Percentiles rank a stretch among this genome's conserved stretches.
Evolutionary conservation across 2,329 filamentous ascomycete genomes (phyloP).

Genomic region (Camptophora hylomeconis): DNA sequence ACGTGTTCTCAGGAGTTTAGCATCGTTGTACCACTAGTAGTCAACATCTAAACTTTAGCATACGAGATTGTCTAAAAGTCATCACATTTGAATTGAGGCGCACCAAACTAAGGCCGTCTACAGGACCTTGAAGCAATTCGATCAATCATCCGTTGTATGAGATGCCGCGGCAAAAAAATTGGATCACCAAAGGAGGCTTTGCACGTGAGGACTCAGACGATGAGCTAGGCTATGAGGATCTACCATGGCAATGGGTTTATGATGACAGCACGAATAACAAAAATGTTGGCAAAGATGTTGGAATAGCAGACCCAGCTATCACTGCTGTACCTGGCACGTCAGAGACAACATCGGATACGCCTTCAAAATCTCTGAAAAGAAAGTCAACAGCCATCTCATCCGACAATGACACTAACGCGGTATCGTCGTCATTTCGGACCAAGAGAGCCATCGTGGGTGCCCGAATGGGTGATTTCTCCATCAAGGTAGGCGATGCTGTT

Average conservation of each 20-base stretch:
- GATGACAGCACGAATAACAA: conserved; percentile 12
- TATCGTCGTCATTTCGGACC: too few species aligned
- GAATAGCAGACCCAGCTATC: too few species aligned
- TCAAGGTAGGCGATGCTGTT: conserved; percentile 68
- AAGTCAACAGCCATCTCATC: conserved; percentile 13
- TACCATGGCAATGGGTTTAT: conserved; percentile 73
- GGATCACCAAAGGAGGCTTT: conserved; percentile 49
- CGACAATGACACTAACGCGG: conserved; percentile 2
- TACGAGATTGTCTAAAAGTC: too few species aligned
- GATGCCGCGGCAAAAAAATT: conserved; percentile 23
- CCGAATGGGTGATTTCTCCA: conserved; percentile 67
- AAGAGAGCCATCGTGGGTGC: conserved; percentile 57
- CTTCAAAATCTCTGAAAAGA: conserved; percentile 16
- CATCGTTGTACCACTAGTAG: too few species aligned
- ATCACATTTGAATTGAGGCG: too few species aligned
- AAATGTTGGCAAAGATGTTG: conserved; percentile 6
- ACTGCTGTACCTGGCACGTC: conserved; percentile 2
- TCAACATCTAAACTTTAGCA: too few species aligned
- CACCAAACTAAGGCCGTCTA: too few species aligned
- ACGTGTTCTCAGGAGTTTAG: too few species aligned
- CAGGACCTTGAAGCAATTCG: too few species aligned
- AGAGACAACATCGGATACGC: conserved; percentile 6
- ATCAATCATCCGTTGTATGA: too few species aligned
- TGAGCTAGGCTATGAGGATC: conserved; percentile 62
- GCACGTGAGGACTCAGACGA: conserved; percentile 74